These are phyloP conservation scores for Diplosphaera chodatii DNA, from an alignment of 139 green algal genomes.

Conservation along the genomic window DNA sequence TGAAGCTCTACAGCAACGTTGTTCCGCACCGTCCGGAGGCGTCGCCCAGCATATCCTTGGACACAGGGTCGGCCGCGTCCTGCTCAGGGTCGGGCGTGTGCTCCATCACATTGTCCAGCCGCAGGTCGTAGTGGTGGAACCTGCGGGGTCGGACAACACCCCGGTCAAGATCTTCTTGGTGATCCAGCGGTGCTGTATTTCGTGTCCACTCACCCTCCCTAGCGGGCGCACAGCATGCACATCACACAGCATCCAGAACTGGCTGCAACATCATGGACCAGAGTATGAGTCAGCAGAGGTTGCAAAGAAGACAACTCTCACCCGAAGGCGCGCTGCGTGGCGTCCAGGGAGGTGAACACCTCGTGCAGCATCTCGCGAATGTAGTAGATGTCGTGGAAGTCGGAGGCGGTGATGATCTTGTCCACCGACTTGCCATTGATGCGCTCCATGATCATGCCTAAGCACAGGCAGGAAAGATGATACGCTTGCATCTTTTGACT, in stretches of 20 bases:
- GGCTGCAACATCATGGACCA: too few relatives aligned
- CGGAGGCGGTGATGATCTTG: not conserved
- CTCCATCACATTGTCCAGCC: constrained; percentile 22
- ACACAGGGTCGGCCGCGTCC: not conserved
- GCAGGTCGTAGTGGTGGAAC: constrained; percentile 18
- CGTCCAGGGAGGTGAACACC: constrained; percentile 10
- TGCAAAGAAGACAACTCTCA: too few relatives aligned
- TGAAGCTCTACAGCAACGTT: too few relatives aligned
- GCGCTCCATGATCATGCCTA: constrained; percentile 9
- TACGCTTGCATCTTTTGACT: too few relatives aligned
- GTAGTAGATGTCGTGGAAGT: constrained; percentile 10
- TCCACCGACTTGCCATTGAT: not conserved
- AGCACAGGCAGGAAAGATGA: too few relatives aligned
- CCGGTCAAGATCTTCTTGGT: too few relatives aligned
- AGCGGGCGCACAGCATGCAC: too few relatives aligned
- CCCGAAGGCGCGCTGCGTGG: constrained; percentile 4
- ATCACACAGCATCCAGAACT: too few relatives aligned
- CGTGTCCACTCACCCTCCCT: too few relatives aligned
- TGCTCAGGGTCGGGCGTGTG: not conserved
- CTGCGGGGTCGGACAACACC: too few relatives aligned
- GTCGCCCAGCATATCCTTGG: not conserved
- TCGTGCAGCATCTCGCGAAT: constrained; percentile 10
- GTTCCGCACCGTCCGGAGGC: not conserved
- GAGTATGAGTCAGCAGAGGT: too few relatives aligned
- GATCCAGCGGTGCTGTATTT: too few relatives aligned